phyloP scores from a whole-genome alignment of 225 moss, liverwort and hornwort genomes.

The Marchantia paleacea region DNA sequence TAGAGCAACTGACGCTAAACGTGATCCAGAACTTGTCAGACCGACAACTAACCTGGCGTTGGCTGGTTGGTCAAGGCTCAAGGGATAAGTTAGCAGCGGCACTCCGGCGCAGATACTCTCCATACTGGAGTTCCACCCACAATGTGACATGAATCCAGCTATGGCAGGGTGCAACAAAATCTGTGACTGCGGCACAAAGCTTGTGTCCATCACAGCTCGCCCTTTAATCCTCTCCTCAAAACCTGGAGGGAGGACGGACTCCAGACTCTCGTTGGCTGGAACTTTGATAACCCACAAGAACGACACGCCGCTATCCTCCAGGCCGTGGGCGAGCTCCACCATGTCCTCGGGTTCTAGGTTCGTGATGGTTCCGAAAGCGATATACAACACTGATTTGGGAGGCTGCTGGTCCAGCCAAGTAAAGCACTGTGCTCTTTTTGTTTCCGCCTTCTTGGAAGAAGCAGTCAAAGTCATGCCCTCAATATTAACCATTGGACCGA shows the following conservation, averaged over 20 bases:
- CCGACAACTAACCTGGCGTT: slow-evolving; percentile 32
- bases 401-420: slow-evolving; percentile 42
- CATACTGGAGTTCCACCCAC: slow-evolving; percentile 56
- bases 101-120: slow-evolving; percentile 53
- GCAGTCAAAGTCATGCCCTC: slow-evolving; percentile 19
- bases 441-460: too few species aligned
- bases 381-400: slow-evolving; percentile 36
- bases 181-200: slow-evolving; percentile 45
- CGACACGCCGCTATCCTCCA: slow-evolving; percentile 40
- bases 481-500: slow-evolving; percentile 27
- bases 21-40: too few species aligned
- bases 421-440: slow-evolving; percentile 27
- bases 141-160: slow-evolving; percentile 54
- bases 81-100: slow-evolving; percentile 54
- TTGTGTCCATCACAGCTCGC: slow-evolving; percentile 33
- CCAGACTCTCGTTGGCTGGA: not conserved
- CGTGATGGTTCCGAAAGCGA: slow-evolving; percentile 41
- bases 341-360: slow-evolving; percentile 18
- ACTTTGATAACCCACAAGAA: slow-evolving; percentile 48
- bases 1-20: too few species aligned
- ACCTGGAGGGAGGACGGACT: slow-evolving; percentile 37
- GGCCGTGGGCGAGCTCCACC: slow-evolving; percentile 37
- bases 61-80: slow-evolving; percentile 18
- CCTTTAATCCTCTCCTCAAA: slow-evolving; percentile 31
- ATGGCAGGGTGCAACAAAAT: slow-evolving; percentile 44